phyloP scores from a whole-genome alignment of 1,284 basidiomycete species.

The Trametes sp. region DNA sequence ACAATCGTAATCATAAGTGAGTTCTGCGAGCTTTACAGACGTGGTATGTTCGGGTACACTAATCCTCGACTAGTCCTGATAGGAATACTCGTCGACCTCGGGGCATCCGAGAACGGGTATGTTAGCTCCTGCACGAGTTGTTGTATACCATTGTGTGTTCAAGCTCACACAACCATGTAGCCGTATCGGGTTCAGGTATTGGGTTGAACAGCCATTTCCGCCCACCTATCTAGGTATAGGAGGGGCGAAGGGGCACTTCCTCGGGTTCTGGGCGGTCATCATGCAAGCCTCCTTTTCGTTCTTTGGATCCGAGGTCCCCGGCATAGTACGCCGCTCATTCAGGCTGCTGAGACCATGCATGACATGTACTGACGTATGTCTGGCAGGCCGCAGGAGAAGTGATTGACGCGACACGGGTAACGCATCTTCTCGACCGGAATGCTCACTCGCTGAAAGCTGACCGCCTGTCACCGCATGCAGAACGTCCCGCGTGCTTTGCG shows the following conservation, averaged over 20 bases:
- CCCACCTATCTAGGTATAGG: conserved; percentile 37
- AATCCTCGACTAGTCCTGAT: conserved; percentile 35
- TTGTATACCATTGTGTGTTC: background rate
- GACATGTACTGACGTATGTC: background rate
- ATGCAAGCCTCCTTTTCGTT: conserved; percentile 47
- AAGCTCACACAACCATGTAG: conserved; percentile 19
- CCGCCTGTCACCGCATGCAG: conserved; percentile 27
- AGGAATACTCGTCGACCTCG: conserved; percentile 43
- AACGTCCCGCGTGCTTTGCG: conserved; percentile 54
- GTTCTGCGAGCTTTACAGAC: conserved; percentile 1
- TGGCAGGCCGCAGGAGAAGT: conserved; percentile 45
- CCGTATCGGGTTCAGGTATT: conserved; percentile 34
- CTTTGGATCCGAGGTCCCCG: conserved; percentile 43
- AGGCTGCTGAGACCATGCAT: too few species aligned
- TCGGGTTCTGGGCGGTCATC: conserved; percentile 57
- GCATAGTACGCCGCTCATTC: conserved; percentile 35
- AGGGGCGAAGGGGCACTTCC: conserved; percentile 48
- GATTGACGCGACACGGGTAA: conserved; percentile 41
- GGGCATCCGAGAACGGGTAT: conserved; percentile 33
- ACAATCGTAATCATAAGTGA: conserved; percentile 45
- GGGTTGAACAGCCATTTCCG: conserved; percentile 36
- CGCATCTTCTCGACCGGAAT: background rate
- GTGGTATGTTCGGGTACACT: background rate
- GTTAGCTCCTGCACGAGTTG: background rate
- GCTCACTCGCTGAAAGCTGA: background rate